A percentile compares a stretch with the other conserved stretches of the same genome.
Conservation (phyloP, 2,329 filamentous ascomycete genomes). For the Alternaria rosae region DNA sequence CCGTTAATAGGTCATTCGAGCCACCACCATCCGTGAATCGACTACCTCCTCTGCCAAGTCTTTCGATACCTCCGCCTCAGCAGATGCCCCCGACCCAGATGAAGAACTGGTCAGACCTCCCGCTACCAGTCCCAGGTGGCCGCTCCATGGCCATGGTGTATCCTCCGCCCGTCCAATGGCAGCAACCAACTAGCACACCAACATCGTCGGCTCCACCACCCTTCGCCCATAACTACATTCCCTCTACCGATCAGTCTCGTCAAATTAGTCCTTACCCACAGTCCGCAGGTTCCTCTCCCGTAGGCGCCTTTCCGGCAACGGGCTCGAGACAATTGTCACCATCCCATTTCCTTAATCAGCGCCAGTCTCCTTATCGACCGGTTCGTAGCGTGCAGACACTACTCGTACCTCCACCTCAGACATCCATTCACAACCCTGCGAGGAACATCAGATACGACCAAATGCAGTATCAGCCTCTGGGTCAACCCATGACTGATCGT, state of each 20-base stretch:
- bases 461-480: constrained; percentile 61
- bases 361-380: constrained; percentile 90
- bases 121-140: constrained; percentile 61
- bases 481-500: constrained; percentile 55
- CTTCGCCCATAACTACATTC: constrained; percentile 38
- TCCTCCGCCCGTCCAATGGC: constrained; percentile 63
- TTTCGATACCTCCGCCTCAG: constrained; percentile 67
- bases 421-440: constrained; percentile 70
- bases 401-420: constrained; percentile 84
- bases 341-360: constrained; percentile 84
- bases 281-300: constrained; percentile 70
- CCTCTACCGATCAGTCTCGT: constrained; percentile 50
- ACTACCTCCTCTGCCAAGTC: constrained; percentile 73
- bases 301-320: constrained; percentile 69
- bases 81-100: constrained; percentile 38
- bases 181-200: constrained; percentile 52
- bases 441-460: constrained; percentile 55
- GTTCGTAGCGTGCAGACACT: constrained; percentile 89
- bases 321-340: constrained; percentile 81
- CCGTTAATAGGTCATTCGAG: constrained; percentile 44
- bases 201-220: constrained; percentile 40
- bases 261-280: constrained; percentile 61
- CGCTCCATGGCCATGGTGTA: constrained; percentile 83
- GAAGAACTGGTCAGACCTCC: constrained; percentile 54
- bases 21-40: constrained; percentile 52